phyloP scores from a whole-genome alignment of 2,329 filamentous ascomycete species.

The Epichloe typhina region DNA sequence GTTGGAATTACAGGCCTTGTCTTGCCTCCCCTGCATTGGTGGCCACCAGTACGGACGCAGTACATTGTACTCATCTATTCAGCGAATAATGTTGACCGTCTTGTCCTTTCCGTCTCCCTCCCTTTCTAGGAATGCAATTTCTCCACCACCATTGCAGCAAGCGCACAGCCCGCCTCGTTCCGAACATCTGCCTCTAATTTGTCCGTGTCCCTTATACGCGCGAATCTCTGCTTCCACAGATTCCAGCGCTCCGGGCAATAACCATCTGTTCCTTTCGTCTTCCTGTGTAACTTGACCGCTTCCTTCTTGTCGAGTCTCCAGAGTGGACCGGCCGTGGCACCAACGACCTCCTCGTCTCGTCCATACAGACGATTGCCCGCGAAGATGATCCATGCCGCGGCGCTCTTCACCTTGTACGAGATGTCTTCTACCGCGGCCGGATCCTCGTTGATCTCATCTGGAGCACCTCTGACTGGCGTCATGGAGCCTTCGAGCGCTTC shows the following conservation, averaged over 20 bases:
- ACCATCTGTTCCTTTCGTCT: conserved; percentile 8
- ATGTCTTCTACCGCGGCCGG: conserved; percentile 3
- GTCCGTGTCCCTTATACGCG: conserved; percentile 4
- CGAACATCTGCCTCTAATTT: conserved; percentile 1
- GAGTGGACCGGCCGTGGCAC: conserved; percentile 9
- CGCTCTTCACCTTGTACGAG: conserved; percentile 3
- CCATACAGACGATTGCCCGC: conserved; percentile 6
- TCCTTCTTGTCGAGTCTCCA: conserved; percentile 10
- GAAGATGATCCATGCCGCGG: conserved; percentile 5
- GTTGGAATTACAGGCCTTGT: too few species aligned
- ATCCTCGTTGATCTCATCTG: conserved; percentile 7
- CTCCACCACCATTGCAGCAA: neutral
- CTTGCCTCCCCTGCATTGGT: too few species aligned
- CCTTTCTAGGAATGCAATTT: neutral
- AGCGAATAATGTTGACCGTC: too few species aligned
- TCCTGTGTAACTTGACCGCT: conserved; percentile 5
- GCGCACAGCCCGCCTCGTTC: neutral
- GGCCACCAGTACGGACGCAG: too few species aligned
- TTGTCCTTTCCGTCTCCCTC: too few species aligned
- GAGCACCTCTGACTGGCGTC: conserved; percentile 6
- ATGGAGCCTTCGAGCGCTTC: conserved; percentile 8
- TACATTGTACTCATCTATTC: too few species aligned
- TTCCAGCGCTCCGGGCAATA: conserved; percentile 9
- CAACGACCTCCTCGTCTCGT: conserved; percentile 7
- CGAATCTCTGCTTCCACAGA: conserved; percentile 11